Evolutionary conservation across 768 basidiomycete genomes (phyloP).

Genomic region (Serendipita sp.): DNA sequence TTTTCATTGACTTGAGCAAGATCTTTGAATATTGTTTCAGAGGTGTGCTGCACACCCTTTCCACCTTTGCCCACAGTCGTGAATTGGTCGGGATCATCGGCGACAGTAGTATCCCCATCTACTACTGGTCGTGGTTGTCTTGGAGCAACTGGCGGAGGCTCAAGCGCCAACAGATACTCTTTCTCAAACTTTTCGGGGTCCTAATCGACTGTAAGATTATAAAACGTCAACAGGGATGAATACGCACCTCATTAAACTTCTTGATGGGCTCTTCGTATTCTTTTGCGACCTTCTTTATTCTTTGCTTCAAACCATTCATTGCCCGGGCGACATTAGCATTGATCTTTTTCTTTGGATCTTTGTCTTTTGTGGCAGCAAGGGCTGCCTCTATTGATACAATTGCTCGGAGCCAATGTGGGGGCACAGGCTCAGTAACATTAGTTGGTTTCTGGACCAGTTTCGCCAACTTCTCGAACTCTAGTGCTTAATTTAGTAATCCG

Average conservation of each 20-base stretch:
- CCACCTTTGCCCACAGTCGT: constrained; percentile 86
- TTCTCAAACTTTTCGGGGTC: constrained; percentile 80
- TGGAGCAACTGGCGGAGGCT: constrained; percentile 30
- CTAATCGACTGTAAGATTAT: constrained; percentile 24
- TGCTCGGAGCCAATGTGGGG: constrained; percentile 63
- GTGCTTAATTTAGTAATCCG: background rate
- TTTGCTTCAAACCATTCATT: constrained; percentile 95
- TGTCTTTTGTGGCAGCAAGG: constrained; percentile 69
- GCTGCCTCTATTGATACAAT: constrained; percentile 60
- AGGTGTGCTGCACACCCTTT: constrained; percentile 61
- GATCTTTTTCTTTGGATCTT: constrained; percentile 91
- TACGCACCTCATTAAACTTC: constrained; percentile 58
- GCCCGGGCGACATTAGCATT: constrained; percentile 87
- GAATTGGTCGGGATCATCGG: constrained; percentile 47
- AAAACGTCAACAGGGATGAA: background rate
- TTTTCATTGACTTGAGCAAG: constrained; percentile 84
- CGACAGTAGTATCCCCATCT: constrained; percentile 20
- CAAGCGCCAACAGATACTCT: constrained; percentile 40
- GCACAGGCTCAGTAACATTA: constrained; percentile 71
- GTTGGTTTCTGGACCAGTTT: constrained; percentile 81
- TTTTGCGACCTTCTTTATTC: constrained; percentile 78
- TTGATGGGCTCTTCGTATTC: constrained; percentile 74
- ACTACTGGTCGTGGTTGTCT: constrained; percentile 19
- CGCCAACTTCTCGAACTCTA: constrained; percentile 91
- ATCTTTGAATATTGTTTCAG: constrained; percentile 82